A percentile compares a stretch with the other conserved stretches of the same genome.
Evolutionary conservation across 2,329 filamentous ascomycete genomes (phyloP).

Genomic region (Colletotrichum siamense): DNA sequence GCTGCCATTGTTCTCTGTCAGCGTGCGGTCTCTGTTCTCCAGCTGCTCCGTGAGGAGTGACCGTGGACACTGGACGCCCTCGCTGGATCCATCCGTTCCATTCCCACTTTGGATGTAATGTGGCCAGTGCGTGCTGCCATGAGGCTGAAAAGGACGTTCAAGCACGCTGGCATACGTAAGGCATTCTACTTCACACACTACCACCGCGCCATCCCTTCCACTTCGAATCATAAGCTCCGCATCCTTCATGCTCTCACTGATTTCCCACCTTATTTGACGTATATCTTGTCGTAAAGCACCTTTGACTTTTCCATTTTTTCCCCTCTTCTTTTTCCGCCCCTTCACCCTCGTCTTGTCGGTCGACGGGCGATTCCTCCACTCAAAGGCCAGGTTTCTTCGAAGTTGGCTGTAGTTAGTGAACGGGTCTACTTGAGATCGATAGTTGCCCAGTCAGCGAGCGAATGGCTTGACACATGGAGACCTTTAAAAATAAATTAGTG

Average conservation of each 20-base stretch:
- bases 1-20: background rate
- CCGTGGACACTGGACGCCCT: background rate
- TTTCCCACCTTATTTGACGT: background rate
- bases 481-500: background rate
- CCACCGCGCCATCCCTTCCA: background rate
- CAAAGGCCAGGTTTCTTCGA: background rate
- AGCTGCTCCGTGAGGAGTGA: background rate
- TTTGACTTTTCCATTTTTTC: background rate
- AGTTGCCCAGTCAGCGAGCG: background rate
- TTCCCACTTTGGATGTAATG: background rate
- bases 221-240: background rate
- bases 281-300: background rate
- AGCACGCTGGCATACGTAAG: background rate
- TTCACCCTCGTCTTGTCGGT: background rate
- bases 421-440: background rate
- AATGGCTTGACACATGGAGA: background rate
- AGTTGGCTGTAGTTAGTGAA: background rate
- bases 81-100: background rate
- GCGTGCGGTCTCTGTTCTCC: background rate
- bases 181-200: background rate
- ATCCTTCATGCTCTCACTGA: background rate
- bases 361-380: background rate
- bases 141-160: background rate
- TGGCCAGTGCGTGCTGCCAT: conserved; percentile 7
- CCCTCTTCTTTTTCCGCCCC: no score